Conservation (phyloP, 495 filamentous ascomycete genomes). For the Aspergillus nanangensis region DNA sequence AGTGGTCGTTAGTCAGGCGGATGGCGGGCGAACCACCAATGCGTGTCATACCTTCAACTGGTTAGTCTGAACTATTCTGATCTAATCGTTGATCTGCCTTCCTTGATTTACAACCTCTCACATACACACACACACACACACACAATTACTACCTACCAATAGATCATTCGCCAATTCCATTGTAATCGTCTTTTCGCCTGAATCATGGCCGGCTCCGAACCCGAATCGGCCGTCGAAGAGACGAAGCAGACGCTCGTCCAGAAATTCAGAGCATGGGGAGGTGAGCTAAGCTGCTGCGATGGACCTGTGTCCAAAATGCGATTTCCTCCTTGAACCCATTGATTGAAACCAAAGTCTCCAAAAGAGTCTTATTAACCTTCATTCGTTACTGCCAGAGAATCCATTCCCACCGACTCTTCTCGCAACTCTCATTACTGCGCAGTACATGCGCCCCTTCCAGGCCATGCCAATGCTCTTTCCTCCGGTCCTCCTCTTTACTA, state of each 20-base stretch:
- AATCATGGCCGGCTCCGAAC: conserved; percentile 21
- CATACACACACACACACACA: neutral
- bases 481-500: conserved; percentile 77
- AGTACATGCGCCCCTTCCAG: conserved; percentile 72
- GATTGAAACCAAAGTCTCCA: no score
- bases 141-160: no score
- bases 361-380: no score
- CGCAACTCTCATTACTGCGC: conserved; percentile 72
- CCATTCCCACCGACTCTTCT: conserved; percentile 73
- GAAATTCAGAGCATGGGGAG: conserved; percentile 62
- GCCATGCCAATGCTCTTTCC: conserved; percentile 75
- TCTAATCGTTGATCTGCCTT: no score
- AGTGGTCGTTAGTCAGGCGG: conserved; percentile 15
- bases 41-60: no score
- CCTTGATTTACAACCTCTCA: no score
- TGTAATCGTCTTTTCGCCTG: neutral
- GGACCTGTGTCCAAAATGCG: no score
- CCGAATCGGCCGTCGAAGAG: conserved; percentile 33
- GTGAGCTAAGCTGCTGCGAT: conserved; percentile 42
- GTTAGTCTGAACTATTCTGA: no score
- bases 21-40: no score
- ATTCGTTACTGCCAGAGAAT: conserved; percentile 53
- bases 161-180: no score
- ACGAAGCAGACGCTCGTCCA: conserved; percentile 47
- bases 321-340: no score